Base-by-base conservation (phyloP, 176 grass and related monocot species). In the Paspalum notatum region DNA sequence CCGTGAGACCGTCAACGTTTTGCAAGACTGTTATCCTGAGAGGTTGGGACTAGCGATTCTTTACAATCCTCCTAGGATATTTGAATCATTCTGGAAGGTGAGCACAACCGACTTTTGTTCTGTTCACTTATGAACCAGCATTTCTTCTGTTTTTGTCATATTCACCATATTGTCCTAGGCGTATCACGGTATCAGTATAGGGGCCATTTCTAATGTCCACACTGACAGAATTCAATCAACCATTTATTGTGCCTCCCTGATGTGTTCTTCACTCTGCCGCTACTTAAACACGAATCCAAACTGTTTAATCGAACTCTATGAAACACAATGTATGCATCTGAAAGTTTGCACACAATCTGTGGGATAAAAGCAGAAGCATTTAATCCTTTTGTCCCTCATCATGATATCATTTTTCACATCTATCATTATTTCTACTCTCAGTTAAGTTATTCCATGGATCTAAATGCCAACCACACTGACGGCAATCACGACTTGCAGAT, bases 11-110 rank as follows among this genome's bases (percentile, higher is more conserved):
- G 89, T 85, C 66, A 88, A 70, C 12, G 68, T 94, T 43, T 82
- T 94, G 73, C 92, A 94, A 71, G 89, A 94, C 50, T 94, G 85
- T 75, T 94, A 94, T 70, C 92, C 92, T 55, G 92, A 94, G 85
- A 91, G 92, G 59, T 82, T 94, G 77, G 92, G 83, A 17, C 52
- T 91, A 72, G 92, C 77, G 25, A 87, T 94, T 69, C 92, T 91
- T 52, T 91, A 94, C 84, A 94, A 94, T 56, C 92, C 92, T 84
- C 92, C 92, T 60, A 94, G 81, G 82, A 76, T 94, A 76, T 94
- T 94, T 73, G 92, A 94, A 51, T 94, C 89, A 25, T 94, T 94
- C 66, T 94, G 86, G 87, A 94, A 91, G 89, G 92, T 91, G 75
- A 73, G 44, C 18, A 55, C 49, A 44, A 60, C 21, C 0, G 5